These are phyloP conservation scores for Trifolium subterraneum DNA, from an alignment of 306 rosid species.

Conservation along the genomic window DNA sequence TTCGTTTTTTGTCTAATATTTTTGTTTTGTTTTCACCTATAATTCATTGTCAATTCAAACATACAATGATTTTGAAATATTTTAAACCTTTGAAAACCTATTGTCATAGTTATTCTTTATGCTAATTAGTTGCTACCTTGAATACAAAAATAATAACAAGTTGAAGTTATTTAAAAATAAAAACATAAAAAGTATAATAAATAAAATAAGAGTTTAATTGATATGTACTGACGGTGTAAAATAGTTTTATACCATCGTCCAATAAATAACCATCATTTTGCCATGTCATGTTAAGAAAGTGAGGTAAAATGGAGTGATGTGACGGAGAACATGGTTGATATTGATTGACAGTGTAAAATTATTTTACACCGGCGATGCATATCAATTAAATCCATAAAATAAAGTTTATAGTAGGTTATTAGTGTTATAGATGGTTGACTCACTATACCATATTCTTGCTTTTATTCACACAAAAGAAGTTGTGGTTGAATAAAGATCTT, in stretches of 20 bases:
- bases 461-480: not conserved
- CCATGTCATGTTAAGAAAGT: too few species aligned
- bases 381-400: too few species aligned
- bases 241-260: too few species aligned
- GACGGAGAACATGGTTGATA: too few species aligned
- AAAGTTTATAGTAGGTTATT: not conserved
- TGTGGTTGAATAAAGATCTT: not conserved
- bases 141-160: slow-evolving; percentile 19
- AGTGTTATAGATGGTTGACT: slow-evolving; percentile 8
- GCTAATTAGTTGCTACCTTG: slow-evolving; percentile 28
- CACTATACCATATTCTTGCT: not conserved
- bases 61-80: not conserved
- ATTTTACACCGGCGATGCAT: too few species aligned
- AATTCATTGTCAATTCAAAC: not conserved
- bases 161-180: not conserved
- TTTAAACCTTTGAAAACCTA: not conserved
- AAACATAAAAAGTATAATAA: not conserved
- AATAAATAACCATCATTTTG: too few species aligned
- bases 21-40: too few species aligned
- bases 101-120: slow-evolving; percentile 15
- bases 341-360: too few species aligned
- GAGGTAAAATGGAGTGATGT: too few species aligned
- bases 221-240: too few species aligned
- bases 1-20: not conserved
- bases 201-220: too few species aligned